Conservation (phyloP, 768 basidiomycete genomes). For the Pulveroboletus sp. region DNA sequence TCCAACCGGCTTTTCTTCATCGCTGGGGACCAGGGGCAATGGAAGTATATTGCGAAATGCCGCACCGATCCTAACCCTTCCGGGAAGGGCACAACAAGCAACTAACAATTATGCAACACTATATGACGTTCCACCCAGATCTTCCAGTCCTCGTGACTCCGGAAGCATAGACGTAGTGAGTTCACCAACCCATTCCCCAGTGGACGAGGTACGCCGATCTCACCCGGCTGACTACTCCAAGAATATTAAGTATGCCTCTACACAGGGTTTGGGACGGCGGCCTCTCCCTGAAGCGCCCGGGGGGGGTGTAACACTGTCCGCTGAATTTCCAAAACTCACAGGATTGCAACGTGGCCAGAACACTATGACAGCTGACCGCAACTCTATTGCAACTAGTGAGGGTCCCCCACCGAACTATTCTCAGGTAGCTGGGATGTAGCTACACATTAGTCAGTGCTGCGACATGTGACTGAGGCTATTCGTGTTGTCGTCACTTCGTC, state of each 20-base stretch:
- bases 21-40: conserved; percentile 15
- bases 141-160: conserved; percentile 11
- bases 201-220: conserved; percentile 17
- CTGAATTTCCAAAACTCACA: conserved; percentile 14
- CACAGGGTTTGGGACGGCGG: conserved; percentile 9
- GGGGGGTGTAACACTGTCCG: conserved; percentile 9
- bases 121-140: background rate
- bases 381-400: conserved; percentile 16
- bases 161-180: conserved; percentile 2
- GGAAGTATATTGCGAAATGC: conserved; percentile 9
- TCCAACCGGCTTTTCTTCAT: conserved; percentile 19
- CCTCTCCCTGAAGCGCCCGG: conserved; percentile 25
- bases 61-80: background rate
- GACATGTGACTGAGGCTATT: background rate
- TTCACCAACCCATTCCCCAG: background rate
- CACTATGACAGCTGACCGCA: background rate
- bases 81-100: conserved; percentile 8
- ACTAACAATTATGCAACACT: background rate
- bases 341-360: conserved; percentile 2
- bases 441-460: background rate
- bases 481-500: background rate
- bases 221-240: background rate
- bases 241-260: background rate
- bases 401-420: conserved; percentile 23
- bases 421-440: conserved; percentile 11